Evolutionary conservation across 2,329 filamentous ascomycete species (phyloP), one percentile per base, ranked within the genome.

Genomic region (Alternaria infectoria): DNA sequence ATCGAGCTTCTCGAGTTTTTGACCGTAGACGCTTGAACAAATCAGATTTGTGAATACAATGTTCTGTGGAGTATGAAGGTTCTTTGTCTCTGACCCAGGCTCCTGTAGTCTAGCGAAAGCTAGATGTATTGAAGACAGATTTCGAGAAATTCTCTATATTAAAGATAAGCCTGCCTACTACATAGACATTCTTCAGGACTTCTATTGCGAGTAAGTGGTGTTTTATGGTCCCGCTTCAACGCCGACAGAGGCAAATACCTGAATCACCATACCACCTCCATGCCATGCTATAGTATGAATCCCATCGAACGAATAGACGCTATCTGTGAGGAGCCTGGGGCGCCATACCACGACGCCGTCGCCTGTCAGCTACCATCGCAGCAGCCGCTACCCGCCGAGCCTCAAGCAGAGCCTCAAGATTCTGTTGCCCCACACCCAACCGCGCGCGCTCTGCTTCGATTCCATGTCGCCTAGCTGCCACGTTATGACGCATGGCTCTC

Each of bases 1-100:
- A 54, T 62, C 56, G 15, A 71, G 72, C 52, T 69, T 73, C 59
- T 61, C 66, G 15, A 74, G 71, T 51, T 73, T 69, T 9, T 28
- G 32, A 15, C 13, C 4, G 7, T 59, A 26, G 30, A 59, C 9
- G 21, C 4, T 52, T 40, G 9, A 1, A 59, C 21, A 13, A 32
- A 7, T 7, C 28, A 43, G 30, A 36, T 28, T 55, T 11, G 6
- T n/a, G 30, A 28, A 2, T n/a, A 15, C 6, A n/a, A 40, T 32
- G 9, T 3, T 52, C 17, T 15, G 11, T 3, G 11, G 8, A 12
- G 17, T 52, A 52, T 36, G 8, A 40, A 36, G n/a, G 8, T 11
- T 25, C 13, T 0, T 6, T 9, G 19, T 10, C 30, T 40, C 23
- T 23, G n/a, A n/a, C n/a, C n/a, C n/a, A n/a, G n/a, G n/a, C n/a